phyloP scores from a whole-genome alignment of 2,329 filamentous ascomycete species.

The Escovopsis sp. region DNA sequence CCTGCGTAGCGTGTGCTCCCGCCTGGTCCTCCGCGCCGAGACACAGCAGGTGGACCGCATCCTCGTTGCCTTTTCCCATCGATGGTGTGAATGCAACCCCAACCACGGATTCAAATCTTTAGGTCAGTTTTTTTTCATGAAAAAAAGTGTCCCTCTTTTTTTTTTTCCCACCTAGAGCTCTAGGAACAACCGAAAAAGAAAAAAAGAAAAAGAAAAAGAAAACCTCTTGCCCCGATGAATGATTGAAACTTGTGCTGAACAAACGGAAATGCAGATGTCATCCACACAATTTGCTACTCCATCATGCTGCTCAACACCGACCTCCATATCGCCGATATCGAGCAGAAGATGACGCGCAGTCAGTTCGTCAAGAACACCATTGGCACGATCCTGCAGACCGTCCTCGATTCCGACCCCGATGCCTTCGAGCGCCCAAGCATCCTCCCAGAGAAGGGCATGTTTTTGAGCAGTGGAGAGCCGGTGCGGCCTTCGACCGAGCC shows the following conservation, averaged over 20 bases:
- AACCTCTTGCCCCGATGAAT: too few relatives aligned
- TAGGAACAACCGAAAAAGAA: too few relatives aligned
- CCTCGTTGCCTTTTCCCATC: constrained; percentile 70
- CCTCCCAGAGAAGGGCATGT: constrained; percentile 28
- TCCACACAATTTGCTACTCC: constrained; percentile 95
- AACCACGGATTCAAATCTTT: constrained; percentile 83
- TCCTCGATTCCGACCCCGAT: constrained; percentile 56
- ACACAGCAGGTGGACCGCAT: constrained; percentile 96
- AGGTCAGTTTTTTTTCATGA: constrained; percentile 42
- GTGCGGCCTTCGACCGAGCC: constrained; percentile 21
- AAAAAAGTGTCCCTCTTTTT: too few relatives aligned
- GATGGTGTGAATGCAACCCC: constrained; percentile 90
- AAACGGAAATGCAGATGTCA: constrained; percentile 51
- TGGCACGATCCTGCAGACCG: constrained; percentile 67
- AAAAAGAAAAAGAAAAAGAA: too few relatives aligned
- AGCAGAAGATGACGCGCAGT: constrained; percentile 85
- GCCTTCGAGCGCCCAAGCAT: constrained; percentile 47
- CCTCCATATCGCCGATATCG: constrained; percentile 86
- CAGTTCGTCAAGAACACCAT: constrained; percentile 97
- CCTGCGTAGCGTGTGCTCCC: constrained; percentile 66
- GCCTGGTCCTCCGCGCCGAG: constrained; percentile 74
- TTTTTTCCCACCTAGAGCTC: too few relatives aligned
- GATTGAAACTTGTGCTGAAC: constrained; percentile 4
- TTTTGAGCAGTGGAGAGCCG: constrained; percentile 17
- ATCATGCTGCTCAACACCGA: constrained; percentile 93